Evolutionary conservation across 2,329 filamentous ascomycete species (phyloP).

Genomic region (Aspergillus uvarum): DNA sequence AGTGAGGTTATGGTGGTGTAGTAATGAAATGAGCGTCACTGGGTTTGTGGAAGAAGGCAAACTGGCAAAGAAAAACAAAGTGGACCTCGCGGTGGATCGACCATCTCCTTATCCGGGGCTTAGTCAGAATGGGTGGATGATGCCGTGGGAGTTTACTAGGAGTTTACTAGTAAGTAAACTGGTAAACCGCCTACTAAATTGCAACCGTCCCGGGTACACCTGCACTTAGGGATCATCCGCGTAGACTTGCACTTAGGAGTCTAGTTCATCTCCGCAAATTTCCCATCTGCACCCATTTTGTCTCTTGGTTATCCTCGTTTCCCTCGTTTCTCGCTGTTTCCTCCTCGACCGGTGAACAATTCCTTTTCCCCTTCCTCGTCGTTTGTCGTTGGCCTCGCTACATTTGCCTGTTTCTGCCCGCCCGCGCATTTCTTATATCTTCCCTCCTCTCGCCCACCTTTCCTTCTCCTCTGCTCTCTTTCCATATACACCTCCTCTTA

Average conservation of each 20-base stretch:
- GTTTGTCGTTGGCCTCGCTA: neutral
- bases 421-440: neutral
- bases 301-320: neutral
- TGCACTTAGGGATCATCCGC: conserved; percentile 36
- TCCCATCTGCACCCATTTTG: conserved; percentile 3
- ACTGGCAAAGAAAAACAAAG: neutral
- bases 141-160: neutral
- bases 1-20: neutral
- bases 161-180: too few relatives aligned
- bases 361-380: conserved; percentile 4
- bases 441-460: conserved; percentile 15
- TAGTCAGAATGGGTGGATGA: conserved; percentile 9
- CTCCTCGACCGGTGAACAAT: neutral
- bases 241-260: conserved; percentile 26
- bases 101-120: neutral
- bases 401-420: neutral
- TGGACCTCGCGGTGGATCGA: neutral
- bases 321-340: neutral
- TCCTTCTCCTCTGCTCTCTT: neutral
- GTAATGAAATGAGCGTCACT: neutral
- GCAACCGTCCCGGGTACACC: conserved; percentile 23
- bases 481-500: neutral
- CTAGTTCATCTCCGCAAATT: conserved; percentile 4
- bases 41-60: neutral
- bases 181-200: too few relatives aligned